Evolutionary conservation across 306 rosid species (phyloP).

Genomic region (Pterocarpus macrocarpus): DNA sequence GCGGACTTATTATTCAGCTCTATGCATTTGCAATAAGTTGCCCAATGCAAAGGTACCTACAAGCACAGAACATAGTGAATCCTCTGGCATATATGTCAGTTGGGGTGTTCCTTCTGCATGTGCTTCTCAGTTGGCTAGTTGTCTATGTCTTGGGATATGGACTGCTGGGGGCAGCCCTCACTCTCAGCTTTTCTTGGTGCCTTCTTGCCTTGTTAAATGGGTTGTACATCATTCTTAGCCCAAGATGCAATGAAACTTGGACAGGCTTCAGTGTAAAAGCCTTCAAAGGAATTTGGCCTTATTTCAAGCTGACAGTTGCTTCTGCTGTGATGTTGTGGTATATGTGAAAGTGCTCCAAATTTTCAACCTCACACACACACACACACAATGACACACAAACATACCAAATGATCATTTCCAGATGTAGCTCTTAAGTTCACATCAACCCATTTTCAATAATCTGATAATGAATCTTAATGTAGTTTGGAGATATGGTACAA

Average conservation of each 20-base stretch:
- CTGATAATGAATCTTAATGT: constrained; percentile 31
- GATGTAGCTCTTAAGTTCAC: constrained; percentile 1
- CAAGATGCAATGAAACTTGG: constrained; percentile 80
- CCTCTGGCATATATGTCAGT: constrained; percentile 74
- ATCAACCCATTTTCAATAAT: constrained; percentile 5
- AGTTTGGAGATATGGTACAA: constrained; percentile 90
- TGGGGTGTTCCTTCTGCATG: constrained; percentile 69
- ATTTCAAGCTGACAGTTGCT: constrained; percentile 71
- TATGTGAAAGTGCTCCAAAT: background rate
- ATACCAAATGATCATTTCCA: background rate
- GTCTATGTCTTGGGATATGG: constrained; percentile 63
- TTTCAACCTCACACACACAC: background rate
- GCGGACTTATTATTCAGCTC: constrained; percentile 70
- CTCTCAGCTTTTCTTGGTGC: constrained; percentile 83
- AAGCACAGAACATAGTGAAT: constrained; percentile 83
- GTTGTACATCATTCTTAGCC: constrained; percentile 69
- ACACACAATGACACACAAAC: background rate
- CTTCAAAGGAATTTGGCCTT: constrained; percentile 78
- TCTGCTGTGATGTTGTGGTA: constrained; percentile 81
- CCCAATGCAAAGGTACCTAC: constrained; percentile 86
- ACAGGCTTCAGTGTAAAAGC: constrained; percentile 70
- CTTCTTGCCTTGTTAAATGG: constrained; percentile 63
- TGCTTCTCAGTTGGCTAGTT: constrained; percentile 66
- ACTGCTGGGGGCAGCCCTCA: constrained; percentile 70
- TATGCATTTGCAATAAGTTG: constrained; percentile 75